Base-by-base conservation (phyloP, 176 grass and related monocot species). In the Juncus inflexus region DNA sequence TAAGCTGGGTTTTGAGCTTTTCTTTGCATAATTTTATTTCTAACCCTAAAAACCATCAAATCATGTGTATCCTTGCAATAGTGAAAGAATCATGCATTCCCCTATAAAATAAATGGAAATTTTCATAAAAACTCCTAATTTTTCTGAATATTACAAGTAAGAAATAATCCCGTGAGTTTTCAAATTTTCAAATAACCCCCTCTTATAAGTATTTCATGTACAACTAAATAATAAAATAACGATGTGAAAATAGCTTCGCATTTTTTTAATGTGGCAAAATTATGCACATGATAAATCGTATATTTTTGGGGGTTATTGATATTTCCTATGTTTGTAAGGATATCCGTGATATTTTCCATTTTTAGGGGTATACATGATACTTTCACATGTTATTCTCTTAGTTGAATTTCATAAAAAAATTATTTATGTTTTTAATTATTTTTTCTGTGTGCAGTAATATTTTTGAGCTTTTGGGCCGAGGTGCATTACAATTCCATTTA, bases 391-490 rank as follows among this genome's bases (percentile, higher is more conserved):
- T 66, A 66, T 15, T 16, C 5, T 4, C 41, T 50, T 52, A 47
- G 45, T 51, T 7, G 37, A 37, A 51, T 51, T 3, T 52, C 12
- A 7, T 52, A 52, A 0, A 52, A 52, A 12, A 8, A 11, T 57
- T 4, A 56, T 16, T 55, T 69, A 39, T 13, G 12, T 56, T 51
- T 37, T 15, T 52, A 39, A 54, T 69, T 69, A 13, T 59, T 50
- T 60, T 71, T 52, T 19, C 58, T 57, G 19, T 58, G 53, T 78
- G 66, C 77, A 96, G 92, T 96, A 64, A 64, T 96, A 58, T 82
- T 96, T 61, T 77, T 96, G 77, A 96, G 92, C 79, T 96, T 96
- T 72, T 96, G 92, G 92, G 92, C 92, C 2, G 92, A 96, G 87
- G 92, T 96, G 69, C 92, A 96, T 70, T 96, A 96, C 79, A 96